Evolutionary conservation across 441 rosid genomes (phyloP).

Genomic region (Lepidium campestre): DNA sequence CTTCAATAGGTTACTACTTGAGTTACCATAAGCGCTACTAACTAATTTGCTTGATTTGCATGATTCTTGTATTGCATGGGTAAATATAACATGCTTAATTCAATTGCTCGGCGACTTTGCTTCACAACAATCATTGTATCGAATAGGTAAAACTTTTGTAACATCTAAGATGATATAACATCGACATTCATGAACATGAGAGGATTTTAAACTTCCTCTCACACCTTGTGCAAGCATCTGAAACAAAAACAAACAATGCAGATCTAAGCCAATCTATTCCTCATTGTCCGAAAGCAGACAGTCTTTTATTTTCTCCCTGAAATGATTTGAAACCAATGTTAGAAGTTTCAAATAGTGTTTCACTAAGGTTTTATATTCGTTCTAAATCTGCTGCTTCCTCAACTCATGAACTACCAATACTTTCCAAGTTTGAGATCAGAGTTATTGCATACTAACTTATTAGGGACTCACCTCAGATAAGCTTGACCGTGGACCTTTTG

Average conservation of each 20-base stretch:
- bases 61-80: not conserved
- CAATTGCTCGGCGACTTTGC: not conserved
- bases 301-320: conserved; percentile 78
- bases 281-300: conserved; percentile 68
- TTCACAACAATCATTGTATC: not conserved
- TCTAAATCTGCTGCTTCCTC: not conserved
- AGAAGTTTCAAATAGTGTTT: not conserved
- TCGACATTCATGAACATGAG: not conserved
- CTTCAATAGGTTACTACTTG: no score
- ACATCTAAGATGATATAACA: not conserved
- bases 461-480: conserved; percentile 52
- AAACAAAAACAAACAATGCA: not conserved
- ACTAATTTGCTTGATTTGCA: not conserved
- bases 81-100: not conserved
- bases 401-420: not conserved
- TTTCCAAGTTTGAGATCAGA: not conserved
- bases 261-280: conserved; percentile 37
- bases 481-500: conserved; percentile 20
- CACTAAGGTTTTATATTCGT: not conserved
- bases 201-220: not conserved
- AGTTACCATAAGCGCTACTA: no score
- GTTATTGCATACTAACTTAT: not conserved
- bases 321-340: not conserved
- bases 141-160: not conserved
- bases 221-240: not conserved